Conservation (phyloP, 805 yeast genomes). For the Saccharomycopsis sp. region DNA sequence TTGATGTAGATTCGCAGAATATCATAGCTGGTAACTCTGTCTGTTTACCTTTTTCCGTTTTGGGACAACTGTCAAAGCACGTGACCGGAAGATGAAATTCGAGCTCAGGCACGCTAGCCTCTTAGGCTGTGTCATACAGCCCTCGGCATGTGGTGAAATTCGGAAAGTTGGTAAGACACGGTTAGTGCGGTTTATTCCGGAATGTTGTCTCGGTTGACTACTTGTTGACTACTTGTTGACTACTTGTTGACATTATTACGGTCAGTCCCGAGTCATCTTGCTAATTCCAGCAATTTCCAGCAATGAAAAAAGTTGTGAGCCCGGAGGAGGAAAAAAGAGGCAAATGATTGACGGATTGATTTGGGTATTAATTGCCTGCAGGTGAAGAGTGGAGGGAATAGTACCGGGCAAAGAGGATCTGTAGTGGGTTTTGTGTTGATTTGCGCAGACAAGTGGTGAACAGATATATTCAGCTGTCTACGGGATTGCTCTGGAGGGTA, state of each 20-base stretch:
- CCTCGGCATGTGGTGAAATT: not conserved
- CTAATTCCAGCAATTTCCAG: not conserved
- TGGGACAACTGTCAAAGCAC: conserved; percentile 1
- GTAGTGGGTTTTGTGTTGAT: too few relatives aligned
- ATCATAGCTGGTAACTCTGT: not conserved
- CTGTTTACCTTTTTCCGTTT: conserved; percentile 1
- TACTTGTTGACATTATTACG: not conserved
- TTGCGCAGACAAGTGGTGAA: too few relatives aligned
- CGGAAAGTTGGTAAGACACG: not conserved
- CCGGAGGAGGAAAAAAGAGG: not conserved
- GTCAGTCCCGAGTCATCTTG: not conserved
- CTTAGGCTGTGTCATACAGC: too few relatives aligned
- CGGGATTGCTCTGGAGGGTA: too few relatives aligned
- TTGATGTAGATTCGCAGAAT: not conserved
- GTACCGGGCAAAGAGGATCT: too few relatives aligned
- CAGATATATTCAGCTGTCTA: too few relatives aligned
- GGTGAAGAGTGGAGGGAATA: too few relatives aligned
- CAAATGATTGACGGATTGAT: too few relatives aligned
- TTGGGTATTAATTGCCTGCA: too few relatives aligned
- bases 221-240: too few relatives aligned
- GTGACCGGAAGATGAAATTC: not conserved
- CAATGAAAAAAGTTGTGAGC: not conserved
- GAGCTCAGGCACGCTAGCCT: not conserved
- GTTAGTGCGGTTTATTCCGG: not conserved
- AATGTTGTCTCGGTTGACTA: not conserved